Evolutionary conservation across 73 alveolate genomes (phyloP).

Genomic region (Durusdinium trenchii): DNA sequence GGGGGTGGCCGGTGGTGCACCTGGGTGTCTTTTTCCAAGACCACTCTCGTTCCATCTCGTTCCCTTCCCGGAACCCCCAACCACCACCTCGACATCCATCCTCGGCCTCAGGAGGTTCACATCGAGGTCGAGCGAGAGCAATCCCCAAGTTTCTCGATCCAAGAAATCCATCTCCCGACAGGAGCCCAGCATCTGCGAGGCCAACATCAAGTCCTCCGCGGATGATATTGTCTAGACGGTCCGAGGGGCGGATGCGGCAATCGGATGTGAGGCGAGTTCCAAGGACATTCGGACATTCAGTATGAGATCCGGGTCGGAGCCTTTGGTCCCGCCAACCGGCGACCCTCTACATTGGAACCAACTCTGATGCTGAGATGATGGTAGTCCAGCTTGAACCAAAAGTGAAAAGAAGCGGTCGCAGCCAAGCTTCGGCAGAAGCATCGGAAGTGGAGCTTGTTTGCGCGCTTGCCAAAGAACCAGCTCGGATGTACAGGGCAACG

Average conservation of each 20-base stretch:
- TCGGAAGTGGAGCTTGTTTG: neutral
- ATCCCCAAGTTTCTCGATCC: constrained; percentile 32
- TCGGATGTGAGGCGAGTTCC: too few relatives aligned
- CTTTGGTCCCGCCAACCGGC: too few relatives aligned
- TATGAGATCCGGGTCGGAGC: too few relatives aligned
- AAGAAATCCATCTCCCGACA: constrained; percentile 65
- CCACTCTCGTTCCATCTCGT: too few relatives aligned
- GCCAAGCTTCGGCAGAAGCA: neutral
- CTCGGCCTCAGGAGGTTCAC: constrained; percentile 1
- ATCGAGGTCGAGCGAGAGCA: constrained; percentile 32
- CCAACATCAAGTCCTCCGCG: too few relatives aligned
- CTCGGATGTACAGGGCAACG: neutral
- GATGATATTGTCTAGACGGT: too few relatives aligned
- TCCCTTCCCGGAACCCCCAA: neutral
- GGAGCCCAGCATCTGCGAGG: constrained; percentile 46
- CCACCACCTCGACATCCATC: neutral
- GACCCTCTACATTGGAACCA: too few relatives aligned
- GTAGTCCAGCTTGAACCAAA: neutral
- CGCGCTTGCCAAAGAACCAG: neutral
- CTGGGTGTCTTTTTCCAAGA: too few relatives aligned
- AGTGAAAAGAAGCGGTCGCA: neutral
- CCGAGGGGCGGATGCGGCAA: too few relatives aligned
- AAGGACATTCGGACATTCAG: too few relatives aligned
- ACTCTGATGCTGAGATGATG: too few relatives aligned
- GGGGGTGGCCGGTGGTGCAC: too few relatives aligned